Base-by-base conservation (phyloP, 192 early-diverging fungal genomes). In the Coemansia interrupta region DNA sequence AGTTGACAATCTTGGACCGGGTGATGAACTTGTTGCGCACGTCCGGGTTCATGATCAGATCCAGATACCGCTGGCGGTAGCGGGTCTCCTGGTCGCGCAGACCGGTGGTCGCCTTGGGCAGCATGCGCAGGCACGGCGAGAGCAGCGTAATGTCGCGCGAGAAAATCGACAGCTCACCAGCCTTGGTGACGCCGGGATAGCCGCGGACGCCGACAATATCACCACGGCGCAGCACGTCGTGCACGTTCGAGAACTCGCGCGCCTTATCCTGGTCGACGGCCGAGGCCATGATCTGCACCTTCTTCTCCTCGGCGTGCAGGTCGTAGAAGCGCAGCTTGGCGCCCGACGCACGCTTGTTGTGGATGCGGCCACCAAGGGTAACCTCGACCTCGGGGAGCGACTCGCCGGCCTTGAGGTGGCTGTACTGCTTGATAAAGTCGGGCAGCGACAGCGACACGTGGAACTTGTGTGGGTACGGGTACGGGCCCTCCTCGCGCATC, bases 391-490 rank as follows among this genome's bases (percentile, higher is more conserved):
- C 86, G 17, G 83, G 83, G 23, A 61, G 56, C 17, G 82, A 63
- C 58, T 93, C 88, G 26, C 87, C 90, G 52, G 80, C 70, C 70
- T 89, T 76, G 52, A 97, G 66, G 23, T 54, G 52, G 50, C 51
- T 71, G 69, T 83, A 99, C 84, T 92, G 92, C 64, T 86, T 83
- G 58, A 96, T 94, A 60, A 92, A 99, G 18, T 83, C 87, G 39
- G 89, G 83, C 58, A 99, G 53, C 12, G 89, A 90, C 62, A 92
- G 84, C 45, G 82, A 78, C 22, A 96, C 94, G 44, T 94, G 76
- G 88, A 96, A 99, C 86, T 99, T 99, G 88, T 99, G 89, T 50
- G 96, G 96, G 71, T 99, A 99, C 48, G 96, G 95, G 66, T 90
- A 89, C 61, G 94, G 91, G 38, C 87, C 82, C 60, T 89, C 76